phyloP scores from a whole-genome alignment of 2,329 filamentous ascomycete species.

The Paecilomyces variotii region DNA sequence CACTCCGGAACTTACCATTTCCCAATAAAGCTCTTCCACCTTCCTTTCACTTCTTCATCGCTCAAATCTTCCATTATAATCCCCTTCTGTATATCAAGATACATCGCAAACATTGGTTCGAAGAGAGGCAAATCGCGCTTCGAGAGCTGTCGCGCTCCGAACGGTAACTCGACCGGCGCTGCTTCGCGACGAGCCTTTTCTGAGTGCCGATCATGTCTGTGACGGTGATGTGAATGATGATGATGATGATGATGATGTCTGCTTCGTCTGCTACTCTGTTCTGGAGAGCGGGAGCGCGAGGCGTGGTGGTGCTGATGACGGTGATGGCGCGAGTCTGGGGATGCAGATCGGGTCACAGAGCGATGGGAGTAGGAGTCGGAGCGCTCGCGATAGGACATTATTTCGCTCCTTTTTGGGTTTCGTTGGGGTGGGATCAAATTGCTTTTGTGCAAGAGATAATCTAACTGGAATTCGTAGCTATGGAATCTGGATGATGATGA shows the following conservation, averaged over 20 bases:
- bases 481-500: background rate
- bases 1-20: conserved; percentile 60
- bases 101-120: conserved; percentile 68
- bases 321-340: conserved; percentile 1
- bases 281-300: conserved; percentile 29
- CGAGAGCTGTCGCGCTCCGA: conserved; percentile 55
- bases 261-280: conserved; percentile 1
- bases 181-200: conserved; percentile 1
- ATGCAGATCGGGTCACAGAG: conserved; percentile 6
- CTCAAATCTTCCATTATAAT: conserved; percentile 60
- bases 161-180: conserved; percentile 49
- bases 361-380: background rate
- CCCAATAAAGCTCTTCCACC: conserved; percentile 87
- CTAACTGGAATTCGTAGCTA: background rate
- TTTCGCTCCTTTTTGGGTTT: background rate
- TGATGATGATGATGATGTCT: conserved; percentile 8
- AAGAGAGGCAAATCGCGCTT: conserved; percentile 62
- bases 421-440: background rate
- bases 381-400: background rate
- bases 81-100: conserved; percentile 81
- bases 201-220: conserved; percentile 8
- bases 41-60: conserved; percentile 66
- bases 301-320: conserved; percentile 14
- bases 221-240: conserved; percentile 8
- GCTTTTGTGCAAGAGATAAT: background rate